These are phyloP conservation scores for Phylloporus rhodoxanthus DNA, from an alignment of 768 basidiomycete species.

Conservation along the genomic window DNA sequence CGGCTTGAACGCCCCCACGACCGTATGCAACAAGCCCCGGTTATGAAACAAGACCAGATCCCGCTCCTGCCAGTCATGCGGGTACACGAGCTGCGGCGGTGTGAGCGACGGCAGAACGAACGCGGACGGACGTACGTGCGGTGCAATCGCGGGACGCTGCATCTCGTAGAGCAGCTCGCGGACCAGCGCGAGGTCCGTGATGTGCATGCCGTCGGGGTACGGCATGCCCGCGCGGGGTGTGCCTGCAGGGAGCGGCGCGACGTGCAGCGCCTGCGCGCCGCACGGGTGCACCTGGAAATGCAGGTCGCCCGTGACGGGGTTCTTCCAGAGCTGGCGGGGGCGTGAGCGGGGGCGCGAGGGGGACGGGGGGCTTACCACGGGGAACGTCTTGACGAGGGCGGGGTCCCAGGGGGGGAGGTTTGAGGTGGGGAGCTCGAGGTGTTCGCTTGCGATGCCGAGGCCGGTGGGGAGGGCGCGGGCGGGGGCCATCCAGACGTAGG, in stretches of 20 bases:
- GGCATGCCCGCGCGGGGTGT: constrained; percentile 56
- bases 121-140: constrained; percentile 37
- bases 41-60: constrained; percentile 72
- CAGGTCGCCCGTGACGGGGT: constrained; percentile 73
- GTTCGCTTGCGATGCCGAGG: constrained; percentile 76
- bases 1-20: constrained; percentile 57
- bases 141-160: constrained; percentile 86
- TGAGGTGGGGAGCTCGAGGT: constrained; percentile 55
- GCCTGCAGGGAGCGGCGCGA: constrained; percentile 67
- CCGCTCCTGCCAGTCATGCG: constrained; percentile 75
- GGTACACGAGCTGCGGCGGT: constrained; percentile 61
- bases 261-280: constrained; percentile 56
- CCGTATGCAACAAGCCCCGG: constrained; percentile 60
- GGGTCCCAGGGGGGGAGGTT: constrained; percentile 84
- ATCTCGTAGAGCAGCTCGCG: constrained; percentile 75
- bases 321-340: constrained; percentile 75
- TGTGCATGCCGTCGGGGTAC: constrained; percentile 75
- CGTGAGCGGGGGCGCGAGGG: background rate
- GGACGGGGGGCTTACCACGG: constrained; percentile 40
- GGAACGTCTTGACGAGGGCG: constrained; percentile 64
- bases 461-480: constrained; percentile 72
- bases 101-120: background rate
- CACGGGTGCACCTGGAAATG: constrained; percentile 92
- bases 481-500: constrained; percentile 87
- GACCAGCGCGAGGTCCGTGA: constrained; percentile 69